Base-by-base conservation (phyloP, 2,329 filamentous ascomycete genomes). In the Cordyceps sp. region DNA sequence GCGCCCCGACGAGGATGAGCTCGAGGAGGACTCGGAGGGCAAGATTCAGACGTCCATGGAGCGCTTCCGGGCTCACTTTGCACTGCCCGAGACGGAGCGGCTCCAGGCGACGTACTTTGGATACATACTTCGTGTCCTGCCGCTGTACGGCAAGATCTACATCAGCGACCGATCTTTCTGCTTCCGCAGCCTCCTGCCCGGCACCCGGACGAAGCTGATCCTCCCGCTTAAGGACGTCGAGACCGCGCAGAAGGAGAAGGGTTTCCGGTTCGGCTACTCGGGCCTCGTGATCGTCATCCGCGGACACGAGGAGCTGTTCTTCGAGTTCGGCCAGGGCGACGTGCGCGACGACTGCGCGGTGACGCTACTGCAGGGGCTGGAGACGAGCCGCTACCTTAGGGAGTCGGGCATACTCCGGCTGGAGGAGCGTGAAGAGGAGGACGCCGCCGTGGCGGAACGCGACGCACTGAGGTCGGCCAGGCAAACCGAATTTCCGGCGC, bases 141-240 rank as follows among this genome's bases (percentile, higher is more conserved):
- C 90, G 3, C 65, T 96, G 2, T 96, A 94, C 45, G 90, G 90
- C 44, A 98, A 96, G 55, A 81, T 96, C 22, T 98, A 98, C 54
- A 77, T 96, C 42, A 86, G 90, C 48, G 75, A 85, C 42, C 72
- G 73, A 16, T 79, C 77, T 36, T 82, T 96, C 41, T 98, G 90
- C 58, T 98, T 93, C 57, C 79, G 90, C 35, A 94, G 86, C 49
- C 60, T 96, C 32, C 62, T 94, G 23, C 84, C 83, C 1, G 86
- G 85, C 1, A 93, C 84, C 4, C 74, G 84, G 34, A 94, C 88
- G 0, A 96, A 94, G 56, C 63, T 96, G 42, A 86, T 96, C 33
- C 65, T 96, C 0, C 88, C 90, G 0, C 64, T 96, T 33, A 84
- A 76, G 45, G 86, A 96, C 45, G 78, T 96, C 31, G 83, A 94